Evolutionary conservation across 2,329 filamentous ascomycete genomes (phyloP), one percentile per base, ranked within the genome.

Genomic region (Lanzia echinophila): DNA sequence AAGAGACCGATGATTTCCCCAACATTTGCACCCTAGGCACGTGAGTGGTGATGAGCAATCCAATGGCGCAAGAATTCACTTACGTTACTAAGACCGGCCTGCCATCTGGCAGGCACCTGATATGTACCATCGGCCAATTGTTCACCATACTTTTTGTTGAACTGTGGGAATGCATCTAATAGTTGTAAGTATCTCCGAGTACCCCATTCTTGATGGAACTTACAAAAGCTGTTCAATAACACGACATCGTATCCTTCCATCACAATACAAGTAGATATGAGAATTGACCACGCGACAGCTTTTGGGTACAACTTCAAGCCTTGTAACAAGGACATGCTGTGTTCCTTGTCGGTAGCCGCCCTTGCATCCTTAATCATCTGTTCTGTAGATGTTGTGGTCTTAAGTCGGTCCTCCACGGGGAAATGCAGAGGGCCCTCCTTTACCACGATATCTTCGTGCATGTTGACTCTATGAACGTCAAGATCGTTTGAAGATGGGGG

Each of bases 1-100:
- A 76, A 71, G 1, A 77, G 66, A 39, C 75, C 75, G 55, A 77
- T 71, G 19, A 76, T 75, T 47, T 66, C 60, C 6, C 67, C 67
- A 50, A 62, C 58, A 33, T 57, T 55, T 11, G 63, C 63, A n/a
- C 59, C 65, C 53, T 55, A 12, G 31, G 31, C 46, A 50, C 20
- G 50, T 53, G 36, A 53, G 50, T 36, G 22, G 36, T 43, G 2
- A 19, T 36, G 32, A n/a, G n/a, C n/a, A n/a, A n/a, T 38, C 12
- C n/a, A 20, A 24, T 17, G 1, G 12, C 12, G 11, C 6, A 42
- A 31, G 15, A 24, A 2, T 48, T 53, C 22, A 34, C 53, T 47
- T 32, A 55, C 53, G 43, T 66, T 67, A 19, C 58, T 63, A 8
- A 69, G 42, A 19, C 62, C 65, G 3, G 62, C 57, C 60, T 69